These are phyloP conservation scores for Anthracocystis walkeri DNA, from an alignment of 1,284 basidiomycete species.

Conservation along the genomic window DNA sequence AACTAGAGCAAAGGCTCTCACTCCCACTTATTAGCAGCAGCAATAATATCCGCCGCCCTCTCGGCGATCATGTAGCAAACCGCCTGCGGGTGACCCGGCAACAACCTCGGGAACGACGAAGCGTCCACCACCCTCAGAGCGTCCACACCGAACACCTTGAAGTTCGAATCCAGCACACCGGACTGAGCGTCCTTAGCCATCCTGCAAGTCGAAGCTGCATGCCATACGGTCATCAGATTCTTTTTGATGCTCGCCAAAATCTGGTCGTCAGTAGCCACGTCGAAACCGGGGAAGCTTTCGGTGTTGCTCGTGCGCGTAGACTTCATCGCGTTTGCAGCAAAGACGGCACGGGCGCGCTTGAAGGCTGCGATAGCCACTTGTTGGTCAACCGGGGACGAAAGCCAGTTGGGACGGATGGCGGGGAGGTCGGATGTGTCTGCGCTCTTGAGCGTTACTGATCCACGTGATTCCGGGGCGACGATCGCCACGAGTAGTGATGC, in stretches of 20 bases:
- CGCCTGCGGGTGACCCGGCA: slow-evolving; percentile 57
- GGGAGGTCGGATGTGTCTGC: slow-evolving; percentile 70
- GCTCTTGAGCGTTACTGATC: slow-evolving; percentile 70
- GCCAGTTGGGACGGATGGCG: slow-evolving; percentile 70
- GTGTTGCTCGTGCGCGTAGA: slow-evolving; percentile 64
- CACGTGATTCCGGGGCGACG: slow-evolving; percentile 63
- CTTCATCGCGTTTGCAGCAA: slow-evolving; percentile 68
- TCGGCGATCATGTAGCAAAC: slow-evolving; percentile 59
- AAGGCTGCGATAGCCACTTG: slow-evolving; percentile 59
- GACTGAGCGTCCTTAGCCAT: slow-evolving; percentile 68
- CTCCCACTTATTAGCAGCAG: slow-evolving; percentile 22
- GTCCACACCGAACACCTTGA: slow-evolving; percentile 72
- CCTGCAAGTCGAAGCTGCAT: slow-evolving; percentile 67
- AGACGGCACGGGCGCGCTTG: slow-evolving; percentile 53
- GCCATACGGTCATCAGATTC: slow-evolving; percentile 71
- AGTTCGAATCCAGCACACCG: slow-evolving; percentile 72
- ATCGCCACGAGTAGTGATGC: slow-evolving; percentile 51
- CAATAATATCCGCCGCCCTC: slow-evolving; percentile 39
- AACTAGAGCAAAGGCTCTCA: neutral
- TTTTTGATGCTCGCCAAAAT: slow-evolving; percentile 70
- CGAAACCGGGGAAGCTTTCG: slow-evolving; percentile 68
- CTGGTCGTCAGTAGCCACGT: slow-evolving; percentile 69
- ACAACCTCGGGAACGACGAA: slow-evolving; percentile 71
- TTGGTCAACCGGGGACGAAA: slow-evolving; percentile 64
- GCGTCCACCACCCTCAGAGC: slow-evolving; percentile 73